These are phyloP conservation scores for Luffa aegyptiaca DNA, from an alignment of 306 rosid species.

Conservation along the genomic window DNA sequence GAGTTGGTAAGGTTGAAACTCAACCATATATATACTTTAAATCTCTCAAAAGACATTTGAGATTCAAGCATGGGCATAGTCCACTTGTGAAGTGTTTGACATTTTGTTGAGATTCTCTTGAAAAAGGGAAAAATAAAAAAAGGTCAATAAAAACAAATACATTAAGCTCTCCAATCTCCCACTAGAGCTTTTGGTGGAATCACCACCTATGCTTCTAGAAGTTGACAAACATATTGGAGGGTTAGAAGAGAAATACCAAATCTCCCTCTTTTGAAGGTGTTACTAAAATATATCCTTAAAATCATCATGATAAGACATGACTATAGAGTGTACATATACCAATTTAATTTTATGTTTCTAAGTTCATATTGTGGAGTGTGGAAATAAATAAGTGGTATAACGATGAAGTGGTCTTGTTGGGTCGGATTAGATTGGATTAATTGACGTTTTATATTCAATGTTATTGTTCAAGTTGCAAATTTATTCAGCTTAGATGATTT, in stretches of 20 bases:
- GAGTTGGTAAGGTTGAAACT: constrained; percentile 5
- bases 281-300: constrained; percentile 3
- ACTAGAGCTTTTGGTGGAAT: background rate
- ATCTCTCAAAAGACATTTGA: background rate
- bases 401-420: background rate
- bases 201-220: constrained; percentile 12
- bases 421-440: background rate
- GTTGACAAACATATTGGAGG: background rate
- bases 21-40: background rate
- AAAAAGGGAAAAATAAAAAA: background rate
- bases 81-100: constrained; percentile 6
- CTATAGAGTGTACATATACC: background rate
- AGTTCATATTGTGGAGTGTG: background rate
- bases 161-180: background rate
- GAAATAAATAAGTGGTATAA: background rate
- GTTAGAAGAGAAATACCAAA: background rate
- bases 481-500: background rate
- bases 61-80: background rate
- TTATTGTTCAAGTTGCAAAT: background rate
- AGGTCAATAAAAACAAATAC: background rate
- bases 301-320: background rate
- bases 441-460: background rate
- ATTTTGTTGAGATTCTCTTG: background rate
- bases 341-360: background rate
- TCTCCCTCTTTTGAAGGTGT: background rate